These are phyloP conservation scores for Ceriops zippeliana DNA, from an alignment of 345 rosid species.

Conservation along the genomic window DNA sequence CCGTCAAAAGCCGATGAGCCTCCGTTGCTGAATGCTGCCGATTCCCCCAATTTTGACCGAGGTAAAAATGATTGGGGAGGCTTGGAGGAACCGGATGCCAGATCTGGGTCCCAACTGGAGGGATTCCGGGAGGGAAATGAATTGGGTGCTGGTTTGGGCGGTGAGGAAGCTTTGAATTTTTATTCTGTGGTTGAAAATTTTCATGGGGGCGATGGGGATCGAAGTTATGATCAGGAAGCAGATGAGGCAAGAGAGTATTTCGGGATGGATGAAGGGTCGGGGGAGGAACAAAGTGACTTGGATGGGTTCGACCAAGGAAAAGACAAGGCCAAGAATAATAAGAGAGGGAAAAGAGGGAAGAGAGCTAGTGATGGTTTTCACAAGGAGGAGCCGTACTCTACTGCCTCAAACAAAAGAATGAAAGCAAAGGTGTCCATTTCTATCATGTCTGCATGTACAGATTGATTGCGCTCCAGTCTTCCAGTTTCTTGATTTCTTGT, in stretches of 20 bases:
- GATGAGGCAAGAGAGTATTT: conserved; percentile 13
- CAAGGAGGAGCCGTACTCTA: conserved; percentile 33
- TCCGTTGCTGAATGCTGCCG: conserved; percentile 10
- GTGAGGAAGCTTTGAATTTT: conserved; percentile 42
- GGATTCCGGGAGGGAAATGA: conserved; percentile 30
- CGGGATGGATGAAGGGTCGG: conserved; percentile 12
- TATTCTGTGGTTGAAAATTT: conserved; percentile 33
- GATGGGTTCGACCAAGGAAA: conserved; percentile 14
- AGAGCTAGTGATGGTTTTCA: conserved; percentile 20
- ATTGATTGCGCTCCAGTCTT: background rate
- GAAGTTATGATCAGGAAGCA: conserved; percentile 18
- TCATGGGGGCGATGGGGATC: conserved; percentile 24
- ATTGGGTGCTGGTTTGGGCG: conserved; percentile 25
- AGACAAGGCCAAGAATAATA: conserved; percentile 16
- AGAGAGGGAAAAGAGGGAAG: conserved; percentile 32
- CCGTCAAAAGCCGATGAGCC: background rate
- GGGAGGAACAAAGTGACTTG: conserved; percentile 17
- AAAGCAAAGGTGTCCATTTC: conserved; percentile 41
- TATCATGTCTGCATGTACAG: background rate
- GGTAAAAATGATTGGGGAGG: conserved; percentile 12
- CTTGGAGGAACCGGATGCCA: conserved; percentile 23
- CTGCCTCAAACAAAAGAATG: conserved; percentile 39
- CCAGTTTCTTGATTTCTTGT: background rate
- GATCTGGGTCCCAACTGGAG: conserved; percentile 20
- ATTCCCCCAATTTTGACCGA: conserved; percentile 13